Evolutionary conservation across 2,329 filamentous ascomycete species (phyloP), one percentile per base, ranked within the genome.

Genomic region (Hypomyces rosellus): DNA sequence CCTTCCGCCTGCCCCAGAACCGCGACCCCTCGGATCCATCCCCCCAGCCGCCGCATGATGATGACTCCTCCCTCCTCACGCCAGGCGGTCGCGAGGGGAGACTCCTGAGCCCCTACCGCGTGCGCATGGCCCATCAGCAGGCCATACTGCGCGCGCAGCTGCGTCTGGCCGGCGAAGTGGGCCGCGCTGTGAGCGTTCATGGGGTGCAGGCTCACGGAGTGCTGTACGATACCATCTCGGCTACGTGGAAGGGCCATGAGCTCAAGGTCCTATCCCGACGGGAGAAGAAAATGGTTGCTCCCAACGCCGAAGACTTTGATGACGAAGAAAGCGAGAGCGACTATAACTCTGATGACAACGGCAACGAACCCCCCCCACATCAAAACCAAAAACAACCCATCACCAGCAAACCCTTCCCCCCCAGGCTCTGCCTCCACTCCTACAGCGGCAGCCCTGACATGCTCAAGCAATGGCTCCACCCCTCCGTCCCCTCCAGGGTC

Each of bases 351-450:
- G 60, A 70, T 0, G 62, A 65, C 47, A 60, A 63, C 15, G 59
- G 63, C 2, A 5, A 7, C 34, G n/a, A 45, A 15, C 39, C 15
- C 13, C 16, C 12, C 4, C 7, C 33, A 20, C 14, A 5, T 5
- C 11, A 13, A 11, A 13, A 5, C 2, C 11, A 13, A 11, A 13
- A 25, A 33, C 13, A 34, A 34, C 25, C 39, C 25, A 60, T 39
- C 3, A 60, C 38, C 3, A 47, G 39, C 30, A 82, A 77, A 53
- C 85, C 87, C 0, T 97, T 86, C 59, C 91, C 93, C 4, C 90
- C 91, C 1, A 76, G 91, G 8, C 85, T 97, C 63, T 99, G 93
- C 63, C 80, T 99, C 52, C 93, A 99, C 68, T 96, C 91, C 0
- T 99, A 90, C 68, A 95, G 88, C 44, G 92, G 89, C 0, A 79